Conservation (phyloP, 371 early-diverging fungal genomes). For the Rhizomucor miehei region DNA sequence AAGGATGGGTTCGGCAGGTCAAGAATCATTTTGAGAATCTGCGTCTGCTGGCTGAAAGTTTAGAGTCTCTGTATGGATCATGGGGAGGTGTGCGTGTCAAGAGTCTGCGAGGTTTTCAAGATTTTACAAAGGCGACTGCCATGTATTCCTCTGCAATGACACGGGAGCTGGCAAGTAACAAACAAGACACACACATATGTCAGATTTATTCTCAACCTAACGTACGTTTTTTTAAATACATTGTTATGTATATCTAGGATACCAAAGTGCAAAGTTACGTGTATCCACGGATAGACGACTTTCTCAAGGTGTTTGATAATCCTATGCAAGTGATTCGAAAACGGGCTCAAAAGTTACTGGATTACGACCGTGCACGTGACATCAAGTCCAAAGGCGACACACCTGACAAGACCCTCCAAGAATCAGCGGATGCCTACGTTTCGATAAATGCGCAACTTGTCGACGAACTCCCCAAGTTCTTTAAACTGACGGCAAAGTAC, state of each 20-base stretch:
- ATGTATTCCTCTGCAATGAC: conserved; percentile 27
- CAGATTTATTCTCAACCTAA: no score
- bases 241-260: conserved; percentile 9
- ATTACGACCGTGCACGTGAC: conserved; percentile 66
- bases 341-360: conserved; percentile 71
- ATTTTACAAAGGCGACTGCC: conserved; percentile 24
- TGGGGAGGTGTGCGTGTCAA: conserved; percentile 41
- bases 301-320: conserved; percentile 61
- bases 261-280: conserved; percentile 37
- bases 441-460: conserved; percentile 76
- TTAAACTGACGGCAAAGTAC: conserved; percentile 57
- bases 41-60: conserved; percentile 47
- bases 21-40: conserved; percentile 58
- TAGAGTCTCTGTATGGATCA: conserved; percentile 60
- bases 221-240: not conserved
- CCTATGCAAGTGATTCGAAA: conserved; percentile 76
- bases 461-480: conserved; percentile 74
- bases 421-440: conserved; percentile 68
- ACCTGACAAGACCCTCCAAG: conserved; percentile 64
- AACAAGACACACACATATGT: no score
- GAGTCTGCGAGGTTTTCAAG: conserved; percentile 29
- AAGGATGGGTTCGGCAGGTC: conserved; percentile 55
- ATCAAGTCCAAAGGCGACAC: conserved; percentile 60
- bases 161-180: conserved; percentile 38
- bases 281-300: conserved; percentile 56